Evolutionary conservation across 371 early-diverging fungal species (phyloP).

Genomic region (Conidiobolus incongruus): DNA sequence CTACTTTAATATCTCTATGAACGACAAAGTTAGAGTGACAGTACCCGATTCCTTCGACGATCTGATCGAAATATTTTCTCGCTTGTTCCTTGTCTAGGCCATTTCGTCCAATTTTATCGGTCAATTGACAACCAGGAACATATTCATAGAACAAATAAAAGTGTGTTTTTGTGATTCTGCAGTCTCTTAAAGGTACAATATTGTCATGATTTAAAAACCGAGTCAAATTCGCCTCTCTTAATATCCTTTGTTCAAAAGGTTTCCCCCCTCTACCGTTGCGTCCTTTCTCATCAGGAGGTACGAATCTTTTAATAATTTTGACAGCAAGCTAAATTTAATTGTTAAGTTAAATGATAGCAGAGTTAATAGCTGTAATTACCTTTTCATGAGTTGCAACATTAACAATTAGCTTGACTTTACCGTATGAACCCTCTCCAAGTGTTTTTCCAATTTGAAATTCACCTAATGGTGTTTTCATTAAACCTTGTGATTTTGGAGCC

Average conservation of each 20-base stretch:
- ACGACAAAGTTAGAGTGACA: constrained; percentile 5
- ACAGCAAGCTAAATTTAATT: constrained; percentile 2
- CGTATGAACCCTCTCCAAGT: constrained; percentile 7
- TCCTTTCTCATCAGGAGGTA: constrained; percentile 1
- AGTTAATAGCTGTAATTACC: constrained; percentile 1
- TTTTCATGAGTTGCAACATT: constrained; percentile 3
- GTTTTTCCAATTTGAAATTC: constrained; percentile 4
- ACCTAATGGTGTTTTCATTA: constrained; percentile 6
- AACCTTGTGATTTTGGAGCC: background rate
- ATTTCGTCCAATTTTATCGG: constrained; percentile 5
- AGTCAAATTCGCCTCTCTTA: constrained; percentile 6
- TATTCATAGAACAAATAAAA: constrained; percentile 6
- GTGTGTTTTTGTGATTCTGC: constrained; percentile 2
- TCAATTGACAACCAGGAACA: constrained; percentile 2
- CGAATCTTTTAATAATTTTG: constrained; percentile 5
- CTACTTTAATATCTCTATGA: constrained; percentile 7
- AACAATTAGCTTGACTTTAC: constrained; percentile 6
- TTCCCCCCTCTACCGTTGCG: constrained; percentile 4
- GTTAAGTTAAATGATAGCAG: background rate
- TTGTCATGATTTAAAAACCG: constrained; percentile 3
- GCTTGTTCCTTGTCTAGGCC: constrained; percentile 2
- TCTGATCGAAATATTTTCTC: constrained; percentile 4
- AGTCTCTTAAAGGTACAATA: constrained; percentile 6
- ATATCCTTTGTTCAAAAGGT: constrained; percentile 3
- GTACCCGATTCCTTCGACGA: constrained; percentile 4